Evolutionary conservation across 306 rosid species (phyloP).

Genomic region (Cercis canadensis): DNA sequence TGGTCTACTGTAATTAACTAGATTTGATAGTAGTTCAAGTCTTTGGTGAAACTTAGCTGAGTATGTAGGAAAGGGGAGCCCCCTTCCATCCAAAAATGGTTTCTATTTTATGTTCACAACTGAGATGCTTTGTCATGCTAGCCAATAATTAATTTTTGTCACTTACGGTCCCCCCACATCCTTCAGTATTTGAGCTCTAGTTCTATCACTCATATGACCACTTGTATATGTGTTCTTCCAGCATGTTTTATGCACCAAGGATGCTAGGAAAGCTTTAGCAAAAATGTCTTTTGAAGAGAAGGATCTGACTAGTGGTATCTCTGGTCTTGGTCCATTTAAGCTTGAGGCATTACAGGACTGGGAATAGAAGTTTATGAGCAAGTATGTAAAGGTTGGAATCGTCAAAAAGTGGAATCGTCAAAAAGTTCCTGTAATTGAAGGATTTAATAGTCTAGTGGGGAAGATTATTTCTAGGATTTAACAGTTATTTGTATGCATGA

Average conservation of each 20-base stretch:
- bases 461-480: too few relatives aligned
- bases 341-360: conserved; percentile 89
- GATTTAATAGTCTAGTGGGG: too few relatives aligned
- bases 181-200: not conserved
- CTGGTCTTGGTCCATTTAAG: conserved; percentile 70
- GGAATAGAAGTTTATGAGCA: conserved; percentile 89
- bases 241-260: conserved; percentile 99
- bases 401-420: conserved; percentile 45
- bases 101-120: too few relatives aligned
- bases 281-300: conserved; percentile 95
- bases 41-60: not conserved
- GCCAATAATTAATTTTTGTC: too few relatives aligned
- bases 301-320: conserved; percentile 80
- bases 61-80: not conserved
- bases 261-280: conserved; percentile 97
- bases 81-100: not conserved
- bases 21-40: conserved; percentile 11
- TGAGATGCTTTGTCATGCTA: not conserved
- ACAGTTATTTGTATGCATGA: too few relatives aligned
- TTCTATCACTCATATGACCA: conserved; percentile 42
- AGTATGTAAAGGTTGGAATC: conserved; percentile 56
- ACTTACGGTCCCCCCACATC: not conserved
- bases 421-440: conserved; percentile 54
- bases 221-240: conserved; percentile 37
- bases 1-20: not conserved